These are phyloP conservation scores for Vitis cinerea DNA, from an alignment of 164 flowering plant species.

Conservation along the genomic window DNA sequence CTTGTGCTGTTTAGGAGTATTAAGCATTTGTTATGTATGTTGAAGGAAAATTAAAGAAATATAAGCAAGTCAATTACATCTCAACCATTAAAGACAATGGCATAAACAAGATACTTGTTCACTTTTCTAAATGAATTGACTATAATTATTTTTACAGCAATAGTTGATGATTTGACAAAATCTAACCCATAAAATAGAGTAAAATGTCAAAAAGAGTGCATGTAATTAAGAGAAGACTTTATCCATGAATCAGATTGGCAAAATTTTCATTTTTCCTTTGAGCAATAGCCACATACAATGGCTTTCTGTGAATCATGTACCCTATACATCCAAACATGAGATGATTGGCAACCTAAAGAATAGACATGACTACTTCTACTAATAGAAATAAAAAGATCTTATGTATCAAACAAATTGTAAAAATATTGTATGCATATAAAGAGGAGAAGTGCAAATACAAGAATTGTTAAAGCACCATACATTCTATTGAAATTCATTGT, in stretches of 20 bases:
- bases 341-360: no score
- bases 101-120: neutral
- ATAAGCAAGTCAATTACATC: neutral
- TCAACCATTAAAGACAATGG: neutral
- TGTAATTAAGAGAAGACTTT: neutral
- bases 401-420: no score
- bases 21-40: constrained; percentile 45
- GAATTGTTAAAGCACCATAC: no score
- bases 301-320: no score
- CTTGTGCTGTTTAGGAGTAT: constrained; percentile 43
- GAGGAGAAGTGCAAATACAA: no score
- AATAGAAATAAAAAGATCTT: no score
- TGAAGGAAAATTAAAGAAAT: neutral
- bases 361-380: no score
- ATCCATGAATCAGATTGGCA: neutral
- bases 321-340: no score
- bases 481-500: no score
- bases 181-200: neutral
- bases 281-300: no score
- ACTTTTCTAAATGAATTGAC: neutral
- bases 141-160: neutral
- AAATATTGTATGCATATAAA: no score
- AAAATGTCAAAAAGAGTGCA: neutral
- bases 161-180: neutral
- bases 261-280: no score